phyloP scores from a whole-genome alignment of 2,329 filamentous ascomycete genomes.

The Colletotrichum kahawae region DNA sequence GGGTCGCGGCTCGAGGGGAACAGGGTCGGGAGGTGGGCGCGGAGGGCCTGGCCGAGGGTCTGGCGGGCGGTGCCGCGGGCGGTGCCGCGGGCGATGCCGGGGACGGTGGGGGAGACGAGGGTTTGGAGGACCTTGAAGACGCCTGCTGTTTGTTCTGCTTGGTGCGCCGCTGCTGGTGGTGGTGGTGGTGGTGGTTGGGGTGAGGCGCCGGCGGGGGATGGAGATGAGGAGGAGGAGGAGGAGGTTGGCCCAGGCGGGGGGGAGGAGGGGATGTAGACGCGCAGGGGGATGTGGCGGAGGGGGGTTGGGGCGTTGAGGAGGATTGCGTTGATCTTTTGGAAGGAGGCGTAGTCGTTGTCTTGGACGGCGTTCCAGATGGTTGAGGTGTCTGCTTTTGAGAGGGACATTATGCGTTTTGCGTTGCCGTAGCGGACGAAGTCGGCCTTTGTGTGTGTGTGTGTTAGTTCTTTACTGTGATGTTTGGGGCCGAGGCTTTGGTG shows the following conservation, averaged over 20 bases:
- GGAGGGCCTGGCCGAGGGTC: slow-evolving; percentile 76
- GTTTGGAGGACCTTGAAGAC: slow-evolving; percentile 78
- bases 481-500: not conserved
- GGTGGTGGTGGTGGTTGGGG: not conserved
- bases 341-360: slow-evolving; percentile 76
- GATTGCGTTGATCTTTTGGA: slow-evolving; percentile 75
- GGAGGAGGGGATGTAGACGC: slow-evolving; percentile 80
- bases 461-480: not conserved
- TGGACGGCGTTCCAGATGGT: slow-evolving; percentile 82
- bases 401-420: slow-evolving; percentile 86
- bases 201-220: not conserved
- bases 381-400: slow-evolving; percentile 84
- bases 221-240: not conserved
- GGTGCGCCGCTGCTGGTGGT: slow-evolving; percentile 30
- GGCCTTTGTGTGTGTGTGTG: slow-evolving; percentile 47
- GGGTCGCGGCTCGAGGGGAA: slow-evolving; percentile 89
- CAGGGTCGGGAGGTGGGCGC: slow-evolving; percentile 75
- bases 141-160: slow-evolving; percentile 38
- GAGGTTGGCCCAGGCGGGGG: slow-evolving; percentile 49
- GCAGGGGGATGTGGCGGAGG: slow-evolving; percentile 83
- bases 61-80: slow-evolving; percentile 45
- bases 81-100: slow-evolving; percentile 40
- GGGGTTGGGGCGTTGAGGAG: slow-evolving; percentile 78
- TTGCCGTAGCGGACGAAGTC: slow-evolving; percentile 89
- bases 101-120: slow-evolving; percentile 60